Evolutionary conservation across 768 basidiomycete species (phyloP), one percentile per base, ranked within the genome.

Genomic region (Leccinum boreale): DNA sequence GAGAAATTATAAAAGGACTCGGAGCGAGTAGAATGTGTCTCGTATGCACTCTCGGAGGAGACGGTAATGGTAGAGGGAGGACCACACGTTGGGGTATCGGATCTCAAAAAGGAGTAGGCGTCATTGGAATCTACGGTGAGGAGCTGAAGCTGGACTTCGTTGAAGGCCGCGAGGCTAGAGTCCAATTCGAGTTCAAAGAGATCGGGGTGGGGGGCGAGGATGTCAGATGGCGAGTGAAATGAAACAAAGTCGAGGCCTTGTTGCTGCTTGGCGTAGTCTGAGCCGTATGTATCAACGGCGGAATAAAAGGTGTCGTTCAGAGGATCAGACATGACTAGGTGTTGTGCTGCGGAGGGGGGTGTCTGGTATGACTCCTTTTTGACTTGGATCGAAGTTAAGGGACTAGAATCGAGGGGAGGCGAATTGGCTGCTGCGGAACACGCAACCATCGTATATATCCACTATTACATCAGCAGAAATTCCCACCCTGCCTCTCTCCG

Each of bases 151-250:
- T 84, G 79, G 70, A 78, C 74, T 61, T 85, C 80, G 76, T 87
- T 83, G 70, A 86, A 82, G 46, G 81, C 84, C 65, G 83, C 83
- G 66, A 90, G 82, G 75, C 77, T 81, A 33, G 77, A 78, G 74
- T 91, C 90, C 67, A 93, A 81, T 74, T 93, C 91, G 52, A 82
- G 81, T 70, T 92, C 91, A 76, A 93, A 92, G 62, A 85, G 79
- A 78, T 92, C 90, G 60, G 89, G 87, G 68, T 87, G 83, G 46
- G 90, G 89, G 53, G 87, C 88, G 65, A 85, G 78, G 74, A 89
- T 81, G 75, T 90, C 89, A 58, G 82, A 77, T 63, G 84, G 81
- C 61, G 82, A 79, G 67, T 84, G 82, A 75, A 86, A 86, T 70
- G 85, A 85, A 75, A 83, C 79, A 77, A 87, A 86, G 73, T 84